phyloP scores from a whole-genome alignment of 1,139 yeast species.

The Blastobotrys apis region DNA sequence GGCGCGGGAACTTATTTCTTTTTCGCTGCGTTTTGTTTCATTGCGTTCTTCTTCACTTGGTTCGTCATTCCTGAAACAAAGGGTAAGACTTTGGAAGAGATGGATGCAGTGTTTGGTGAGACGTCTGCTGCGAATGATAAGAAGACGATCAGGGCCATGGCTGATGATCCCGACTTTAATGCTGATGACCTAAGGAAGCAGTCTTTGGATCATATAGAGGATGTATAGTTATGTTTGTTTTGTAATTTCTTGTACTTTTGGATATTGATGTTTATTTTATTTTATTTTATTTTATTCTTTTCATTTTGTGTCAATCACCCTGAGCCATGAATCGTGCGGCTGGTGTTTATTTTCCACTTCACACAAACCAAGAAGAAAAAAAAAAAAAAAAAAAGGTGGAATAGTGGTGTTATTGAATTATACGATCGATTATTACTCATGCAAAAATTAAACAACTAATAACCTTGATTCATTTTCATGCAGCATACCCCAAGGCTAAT shows the following conservation, averaged over 20 bases:
- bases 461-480: too few relatives aligned
- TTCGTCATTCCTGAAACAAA: conserved; percentile 54
- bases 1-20: conserved; percentile 48
- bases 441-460: too few relatives aligned
- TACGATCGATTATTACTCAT: background rate
- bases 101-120: conserved; percentile 48
- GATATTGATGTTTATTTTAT: background rate
- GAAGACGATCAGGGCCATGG: conserved; percentile 30
- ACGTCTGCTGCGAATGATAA: conserved; percentile 25
- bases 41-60: conserved; percentile 14
- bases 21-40: conserved; percentile 31
- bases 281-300: background rate
- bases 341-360: background rate
- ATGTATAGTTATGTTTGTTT: background rate
- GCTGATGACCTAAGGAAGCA: background rate
- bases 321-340: background rate
- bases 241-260: too few relatives aligned
- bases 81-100: conserved; percentile 62
- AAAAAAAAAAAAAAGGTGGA: background rate
- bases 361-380: background rate
- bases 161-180: background rate
- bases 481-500: too few relatives aligned
- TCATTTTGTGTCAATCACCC: too few relatives aligned
- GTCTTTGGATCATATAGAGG: background rate
- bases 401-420: background rate